Percentiles rank a stretch among this genome's conserved stretches.
phyloP scores from a whole-genome alignment of 192 early-diverging fungal genomes.

The Coemansia asiatica region DNA sequence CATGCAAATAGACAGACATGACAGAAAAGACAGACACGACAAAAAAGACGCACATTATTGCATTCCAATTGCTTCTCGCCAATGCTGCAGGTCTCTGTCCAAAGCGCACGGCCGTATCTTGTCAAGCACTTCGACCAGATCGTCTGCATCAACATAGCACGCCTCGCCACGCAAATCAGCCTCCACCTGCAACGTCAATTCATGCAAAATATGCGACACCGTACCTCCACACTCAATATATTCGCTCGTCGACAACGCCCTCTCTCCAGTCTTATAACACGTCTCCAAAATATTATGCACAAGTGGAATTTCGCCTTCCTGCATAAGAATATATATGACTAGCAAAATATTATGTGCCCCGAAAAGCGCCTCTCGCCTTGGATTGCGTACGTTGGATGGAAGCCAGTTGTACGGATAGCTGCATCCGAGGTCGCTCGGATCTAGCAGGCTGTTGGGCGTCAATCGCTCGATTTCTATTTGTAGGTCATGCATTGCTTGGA shows the following conservation, averaged over 20 bases:
- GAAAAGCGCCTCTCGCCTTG: constrained; percentile 30
- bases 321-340: constrained; percentile 40
- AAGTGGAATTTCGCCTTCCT: constrained; percentile 34
- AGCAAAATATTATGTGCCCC: constrained; percentile 44
- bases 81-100: constrained; percentile 27
- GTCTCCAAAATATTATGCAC: constrained; percentile 17
- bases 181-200: constrained; percentile 48
- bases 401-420: constrained; percentile 50
- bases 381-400: constrained; percentile 22
- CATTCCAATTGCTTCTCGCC: constrained; percentile 26
- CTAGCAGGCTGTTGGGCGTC: constrained; percentile 13
- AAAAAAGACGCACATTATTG: not conserved
- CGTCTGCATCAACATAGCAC: constrained; percentile 32
- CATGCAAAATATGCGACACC: constrained; percentile 28
- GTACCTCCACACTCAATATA: constrained; percentile 43
- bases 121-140: constrained; percentile 30
- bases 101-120: constrained; percentile 35
- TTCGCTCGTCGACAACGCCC: constrained; percentile 19
- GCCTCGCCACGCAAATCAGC: constrained; percentile 38
- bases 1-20: too few species aligned
- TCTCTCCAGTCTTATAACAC: constrained; percentile 26
- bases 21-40: not conserved
- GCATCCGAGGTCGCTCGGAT: constrained; percentile 19
- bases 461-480: constrained; percentile 20
- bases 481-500: constrained; percentile 47